These are phyloP conservation scores for Ceratobasidium sp. DNA, from an alignment of 1,284 basidiomycete genomes.

Conservation along the genomic window DNA sequence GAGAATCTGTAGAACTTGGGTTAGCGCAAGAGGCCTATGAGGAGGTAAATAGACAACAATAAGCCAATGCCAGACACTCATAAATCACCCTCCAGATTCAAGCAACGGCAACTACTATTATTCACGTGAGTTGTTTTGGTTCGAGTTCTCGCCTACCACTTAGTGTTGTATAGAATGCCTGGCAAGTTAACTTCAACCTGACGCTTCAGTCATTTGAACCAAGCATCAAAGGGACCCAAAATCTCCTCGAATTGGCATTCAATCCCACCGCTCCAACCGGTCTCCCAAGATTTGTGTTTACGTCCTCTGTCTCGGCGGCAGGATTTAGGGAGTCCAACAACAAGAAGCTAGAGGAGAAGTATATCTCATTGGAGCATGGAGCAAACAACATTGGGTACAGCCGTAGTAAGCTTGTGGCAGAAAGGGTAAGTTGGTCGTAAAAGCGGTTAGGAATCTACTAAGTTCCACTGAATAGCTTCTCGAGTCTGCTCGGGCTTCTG, in stretches of 20 bases:
- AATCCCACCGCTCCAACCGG: slow-evolving; percentile 6
- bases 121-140: slow-evolving; percentile 52
- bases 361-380: slow-evolving; percentile 20
- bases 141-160: neutral
- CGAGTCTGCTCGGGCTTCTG: neutral
- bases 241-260: slow-evolving; percentile 48
- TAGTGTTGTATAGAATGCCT: slow-evolving; percentile 53
- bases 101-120: slow-evolving; percentile 56
- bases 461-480: neutral
- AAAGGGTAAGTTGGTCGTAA: slow-evolving; percentile 37
- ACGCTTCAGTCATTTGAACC: slow-evolving; percentile 47
- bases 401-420: slow-evolving; percentile 47
- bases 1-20: slow-evolving; percentile 53
- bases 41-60: slow-evolving; percentile 51
- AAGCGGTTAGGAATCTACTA: too few relatives aligned
- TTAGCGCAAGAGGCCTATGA: slow-evolving; percentile 51
- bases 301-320: slow-evolving; percentile 36
- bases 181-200: slow-evolving; percentile 50
- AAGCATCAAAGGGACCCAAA: slow-evolving; percentile 43
- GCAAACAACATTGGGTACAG: slow-evolving; percentile 43
- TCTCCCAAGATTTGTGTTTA: slow-evolving; percentile 39
- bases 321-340: slow-evolving; percentile 3
- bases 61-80: neutral
- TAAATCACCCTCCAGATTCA: neutral
- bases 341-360: slow-evolving; percentile 20